Percentiles rank a stretch among this genome's conserved stretches.
Conservation (phyloP, 1,284 basidiomycete genomes). For the Ustilago vetiveriae region DNA sequence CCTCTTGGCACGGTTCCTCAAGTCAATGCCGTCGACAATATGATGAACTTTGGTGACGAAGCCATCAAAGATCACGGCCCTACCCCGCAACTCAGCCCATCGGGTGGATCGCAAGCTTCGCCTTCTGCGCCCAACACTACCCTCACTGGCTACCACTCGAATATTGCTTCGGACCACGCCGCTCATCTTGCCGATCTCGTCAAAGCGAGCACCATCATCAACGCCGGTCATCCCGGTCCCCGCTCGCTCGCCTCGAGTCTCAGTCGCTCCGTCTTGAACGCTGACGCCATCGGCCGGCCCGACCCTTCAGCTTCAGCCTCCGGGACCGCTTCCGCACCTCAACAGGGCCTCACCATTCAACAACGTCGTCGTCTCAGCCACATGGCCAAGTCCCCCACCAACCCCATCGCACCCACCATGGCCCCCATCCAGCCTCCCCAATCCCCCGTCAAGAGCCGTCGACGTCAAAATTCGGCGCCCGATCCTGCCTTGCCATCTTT, state of each 20-base stretch:
- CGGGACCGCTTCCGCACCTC: not conserved
- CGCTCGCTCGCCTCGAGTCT: conserved; percentile 40
- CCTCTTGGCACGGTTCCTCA: conserved; percentile 23
- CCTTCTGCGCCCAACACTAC: conserved; percentile 25
- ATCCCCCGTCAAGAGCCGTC: conserved; percentile 9
- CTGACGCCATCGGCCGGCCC: conserved; percentile 22
- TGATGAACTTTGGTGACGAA: conserved; percentile 11
- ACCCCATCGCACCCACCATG: not conserved
- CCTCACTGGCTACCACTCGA: conserved; percentile 38
- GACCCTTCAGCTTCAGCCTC: not conserved
- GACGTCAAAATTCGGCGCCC: conserved; percentile 40
- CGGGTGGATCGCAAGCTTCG: conserved; percentile 26
- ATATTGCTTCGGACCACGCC: conserved; percentile 38
- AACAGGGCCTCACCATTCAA: conserved; percentile 38
- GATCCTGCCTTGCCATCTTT: conserved; percentile 19
- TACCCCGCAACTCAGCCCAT: conserved; percentile 29
- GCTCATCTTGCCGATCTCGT: conserved; percentile 37
- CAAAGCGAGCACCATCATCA: conserved; percentile 31
- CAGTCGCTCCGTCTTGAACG: conserved; percentile 39
- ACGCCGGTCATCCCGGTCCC: conserved; percentile 33
- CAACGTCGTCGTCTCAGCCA: conserved; percentile 44
- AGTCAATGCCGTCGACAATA: conserved; percentile 14
- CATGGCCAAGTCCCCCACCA: conserved; percentile 3
- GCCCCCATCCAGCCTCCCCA: not conserved
- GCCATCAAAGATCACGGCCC: conserved; percentile 5